phyloP scores from a whole-genome alignment of 768 basidiomycete species.

The Auriscalpium orientale region DNA sequence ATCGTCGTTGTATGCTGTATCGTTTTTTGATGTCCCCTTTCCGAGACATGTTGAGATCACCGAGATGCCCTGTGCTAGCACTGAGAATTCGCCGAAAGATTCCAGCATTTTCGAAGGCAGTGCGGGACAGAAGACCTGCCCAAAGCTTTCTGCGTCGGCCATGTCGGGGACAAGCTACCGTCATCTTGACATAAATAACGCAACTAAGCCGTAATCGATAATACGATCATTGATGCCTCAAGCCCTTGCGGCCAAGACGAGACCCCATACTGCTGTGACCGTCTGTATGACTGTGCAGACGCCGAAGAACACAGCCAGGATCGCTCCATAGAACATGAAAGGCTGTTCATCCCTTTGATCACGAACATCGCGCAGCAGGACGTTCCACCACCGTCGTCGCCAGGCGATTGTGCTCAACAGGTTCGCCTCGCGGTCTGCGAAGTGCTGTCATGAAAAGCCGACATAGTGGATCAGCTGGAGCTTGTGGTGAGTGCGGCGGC shows the following conservation, averaged over 20 bases:
- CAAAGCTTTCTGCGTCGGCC: no score
- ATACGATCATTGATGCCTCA: neutral
- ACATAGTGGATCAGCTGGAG: neutral
- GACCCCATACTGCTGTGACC: conserved; percentile 8
- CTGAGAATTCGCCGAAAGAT: no score
- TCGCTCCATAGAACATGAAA: conserved; percentile 13
- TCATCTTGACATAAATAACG: no score
- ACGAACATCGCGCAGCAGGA: conserved; percentile 8
- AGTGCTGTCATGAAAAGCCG: neutral
- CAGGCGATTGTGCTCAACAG: conserved; percentile 2
- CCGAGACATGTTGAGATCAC: no score
- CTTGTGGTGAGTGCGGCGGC: no score
- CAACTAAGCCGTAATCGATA: no score
- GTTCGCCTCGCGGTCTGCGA: conserved; percentile 3
- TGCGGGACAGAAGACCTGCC: no score
- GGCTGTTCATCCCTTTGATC: conserved; percentile 12
- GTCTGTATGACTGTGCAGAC: conserved; percentile 15
- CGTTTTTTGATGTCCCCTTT: no score
- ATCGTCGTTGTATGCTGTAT: neutral
- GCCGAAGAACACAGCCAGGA: conserved; percentile 14
- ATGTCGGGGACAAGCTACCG: no score
- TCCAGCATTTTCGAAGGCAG: no score
- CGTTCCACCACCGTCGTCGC: conserved; percentile 8
- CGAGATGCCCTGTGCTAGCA: no score
- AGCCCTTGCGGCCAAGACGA: neutral